phyloP scores from a whole-genome alignment of 768 basidiomycete genomes.

The Sporobolomyces phaffii region DNA sequence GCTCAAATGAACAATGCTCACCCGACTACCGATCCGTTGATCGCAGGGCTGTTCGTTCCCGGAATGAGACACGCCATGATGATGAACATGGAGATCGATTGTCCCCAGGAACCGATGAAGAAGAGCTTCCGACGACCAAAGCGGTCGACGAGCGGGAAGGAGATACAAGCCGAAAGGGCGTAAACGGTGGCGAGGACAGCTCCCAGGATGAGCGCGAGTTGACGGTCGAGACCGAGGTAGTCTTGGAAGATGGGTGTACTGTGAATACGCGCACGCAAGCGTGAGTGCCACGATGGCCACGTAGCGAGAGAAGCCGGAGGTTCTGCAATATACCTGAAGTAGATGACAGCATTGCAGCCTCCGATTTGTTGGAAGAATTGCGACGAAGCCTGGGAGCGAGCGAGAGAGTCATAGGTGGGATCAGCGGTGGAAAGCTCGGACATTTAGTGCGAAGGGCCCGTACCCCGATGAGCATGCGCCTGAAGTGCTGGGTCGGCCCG shows the following conservation, averaged over 20 bases:
- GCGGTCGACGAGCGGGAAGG: slow-evolving; percentile 48
- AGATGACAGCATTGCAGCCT: slow-evolving; percentile 51
- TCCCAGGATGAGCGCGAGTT: slow-evolving; percentile 48
- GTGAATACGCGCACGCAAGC: no score
- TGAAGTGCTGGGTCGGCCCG: slow-evolving; percentile 49
- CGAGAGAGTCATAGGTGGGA: neutral
- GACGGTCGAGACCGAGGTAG: slow-evolving; percentile 46
- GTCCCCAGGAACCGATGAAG: slow-evolving; percentile 50
- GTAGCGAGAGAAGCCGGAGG: no score
- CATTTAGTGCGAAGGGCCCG: neutral
- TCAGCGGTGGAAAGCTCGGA: no score
- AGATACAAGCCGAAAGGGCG: slow-evolving; percentile 44
- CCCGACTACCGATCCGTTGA: slow-evolving; percentile 49
- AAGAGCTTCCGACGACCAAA: slow-evolving; percentile 51
- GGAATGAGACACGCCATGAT: slow-evolving; percentile 43
- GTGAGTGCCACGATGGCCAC: no score
- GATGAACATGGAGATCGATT: slow-evolving; percentile 49
- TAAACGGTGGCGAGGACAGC: slow-evolving; percentile 49
- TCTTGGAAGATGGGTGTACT: slow-evolving; percentile 48
- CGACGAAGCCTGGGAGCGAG: slow-evolving; percentile 40
- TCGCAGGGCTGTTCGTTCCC: slow-evolving; percentile 33
- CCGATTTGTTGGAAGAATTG: slow-evolving; percentile 53
- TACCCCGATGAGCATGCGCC: slow-evolving; percentile 48
- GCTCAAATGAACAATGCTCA: no score
- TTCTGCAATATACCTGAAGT: no score